These are phyloP conservation scores for Euphrasia arctica DNA, from an alignment of 305 asterid genomes.

Conservation along the genomic window DNA sequence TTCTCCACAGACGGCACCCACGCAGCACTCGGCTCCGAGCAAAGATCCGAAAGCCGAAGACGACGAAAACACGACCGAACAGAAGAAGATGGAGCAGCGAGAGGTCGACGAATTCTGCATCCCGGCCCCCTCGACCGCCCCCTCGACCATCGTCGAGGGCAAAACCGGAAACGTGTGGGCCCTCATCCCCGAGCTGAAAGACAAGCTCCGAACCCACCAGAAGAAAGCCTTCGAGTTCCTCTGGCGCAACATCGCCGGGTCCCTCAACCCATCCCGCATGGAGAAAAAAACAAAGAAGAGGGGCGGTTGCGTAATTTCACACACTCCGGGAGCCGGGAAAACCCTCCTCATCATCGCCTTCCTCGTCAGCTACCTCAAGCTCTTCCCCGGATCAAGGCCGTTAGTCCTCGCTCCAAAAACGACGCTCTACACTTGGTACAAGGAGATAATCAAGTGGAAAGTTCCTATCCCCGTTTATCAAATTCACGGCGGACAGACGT, in stretches of 20 bases:
- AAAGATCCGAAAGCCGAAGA: conserved; percentile 59
- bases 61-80: conserved; percentile 33
- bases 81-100: conserved; percentile 32
- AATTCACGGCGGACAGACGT: conserved; percentile 97
- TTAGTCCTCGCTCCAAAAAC: conserved; percentile 96
- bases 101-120: conserved; percentile 44
- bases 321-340: conserved; percentile 96
- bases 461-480: conserved; percentile 94
- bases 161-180: conserved; percentile 80
- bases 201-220: conserved; percentile 70
- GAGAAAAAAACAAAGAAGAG: conserved; percentile 53
- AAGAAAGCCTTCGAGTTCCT: conserved; percentile 83
- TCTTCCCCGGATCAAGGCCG: conserved; percentile 93
- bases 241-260: conserved; percentile 94
- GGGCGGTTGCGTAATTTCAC: conserved; percentile 98
- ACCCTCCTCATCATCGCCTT: conserved; percentile 86
- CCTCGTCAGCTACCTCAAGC: conserved; percentile 85
- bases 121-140: conserved; percentile 49
- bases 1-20: conserved; percentile 39
- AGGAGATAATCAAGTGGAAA: conserved; percentile 92
- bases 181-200: conserved; percentile 73
- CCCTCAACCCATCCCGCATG: conserved; percentile 68
- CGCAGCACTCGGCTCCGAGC: conserved; percentile 26
- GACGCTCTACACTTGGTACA: conserved; percentile 94
- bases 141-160: conserved; percentile 42